Evolutionary conservation across 2,329 filamentous ascomycete species (phyloP), one percentile per base, ranked within the genome.

Genomic region (Huntiella omanensis): DNA sequence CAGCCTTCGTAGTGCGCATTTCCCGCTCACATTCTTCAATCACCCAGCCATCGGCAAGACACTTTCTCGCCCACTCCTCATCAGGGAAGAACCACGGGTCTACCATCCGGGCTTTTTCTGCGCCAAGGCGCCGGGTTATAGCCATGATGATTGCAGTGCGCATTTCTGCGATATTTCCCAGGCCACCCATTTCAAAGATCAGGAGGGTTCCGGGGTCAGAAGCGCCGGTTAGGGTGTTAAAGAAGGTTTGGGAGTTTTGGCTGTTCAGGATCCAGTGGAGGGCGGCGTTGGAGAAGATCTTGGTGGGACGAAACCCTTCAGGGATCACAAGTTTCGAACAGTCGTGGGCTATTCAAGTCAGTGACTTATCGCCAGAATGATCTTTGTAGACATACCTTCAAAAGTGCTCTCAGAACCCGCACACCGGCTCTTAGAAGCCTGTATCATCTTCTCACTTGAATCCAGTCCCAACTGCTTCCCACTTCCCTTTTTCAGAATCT

Each of bases 71-170:
- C 75, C 75, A 80, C 0, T 52, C 57, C 54, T 77, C 74, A 51
- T 77, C 75, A 0, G 79, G 76, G 57, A 83, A 84, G 59, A 80
- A 83, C 80, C 80, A 84, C 4, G 80, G 79, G 50, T 70, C 69
- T 0, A 62, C 64, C 11, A 64, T 66, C 15, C 62, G 51, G 0
- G 71, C 71, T 7, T 61, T 59, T n/a, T 61, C 54, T 1, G 77
- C 52, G 0, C 71, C 63, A 0, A 75, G 56, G 1, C 72, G 68
- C 1, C 68, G 64, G 12, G 65, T 58, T 1, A 80, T 61, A 1
- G 69, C 69, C 12, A 65, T 62, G 3, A 77, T 59, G 5, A 81
- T 60, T 2, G 73, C 73, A 0, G 71, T 64, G 22, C 72, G 67
- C 53, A 80, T 69, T 58, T 83, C 79, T 1, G 65, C 62, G 1